Evolutionary conservation across 768 basidiomycete genomes (phyloP), one percentile per base, ranked within the genome.

Genomic region (Hygrophorus russula): DNA sequence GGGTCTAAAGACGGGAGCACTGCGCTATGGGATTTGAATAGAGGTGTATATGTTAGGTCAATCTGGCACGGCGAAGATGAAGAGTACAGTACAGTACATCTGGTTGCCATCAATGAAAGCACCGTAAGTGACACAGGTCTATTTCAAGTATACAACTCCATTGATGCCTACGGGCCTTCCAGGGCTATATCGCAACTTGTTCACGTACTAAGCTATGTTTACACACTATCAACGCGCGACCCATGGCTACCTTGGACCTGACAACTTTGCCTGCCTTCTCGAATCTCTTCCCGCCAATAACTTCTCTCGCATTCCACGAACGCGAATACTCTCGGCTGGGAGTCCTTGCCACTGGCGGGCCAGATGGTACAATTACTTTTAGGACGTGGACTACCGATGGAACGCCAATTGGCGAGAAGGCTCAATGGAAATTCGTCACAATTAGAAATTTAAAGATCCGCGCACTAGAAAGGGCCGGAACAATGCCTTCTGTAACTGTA

Each of bases 121-220:
- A 89, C 84, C 38, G 90, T 93, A 55, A 52, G 82, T 65, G 5
- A 11, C 19, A 28, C 20, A 18, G 17, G 41, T 5, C 20, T 28
- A 34, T 1, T 32, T 28, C 29, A 10, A 14, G 11, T 5, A 20
- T n/a, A 40, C 7, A 24, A 3, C 10, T 52, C 15, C 34, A 35
- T 45, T 31, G 41, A 38, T 13, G 6, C 27, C 8, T 47, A 19
- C 35, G 36, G 8, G 14, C 17, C 27, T 27, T 38, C 5, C 49
- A 93, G 90, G 92, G 92, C 9, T 82, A 87, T 58, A 80, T 94
- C 42, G 89, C 88, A 0, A 80, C 89, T 0, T 90, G 87, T 50
- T 92, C 91, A 2, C 59, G 68, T 18, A 60, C 70, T 1, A 76
- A 76, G 42, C 59, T 96, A 12, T 82, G 77, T 57, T 61, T 93